Evolutionary conservation across 1,139 yeast genomes (phyloP).

Genomic region (Schwanniomyces etchellsii): DNA sequence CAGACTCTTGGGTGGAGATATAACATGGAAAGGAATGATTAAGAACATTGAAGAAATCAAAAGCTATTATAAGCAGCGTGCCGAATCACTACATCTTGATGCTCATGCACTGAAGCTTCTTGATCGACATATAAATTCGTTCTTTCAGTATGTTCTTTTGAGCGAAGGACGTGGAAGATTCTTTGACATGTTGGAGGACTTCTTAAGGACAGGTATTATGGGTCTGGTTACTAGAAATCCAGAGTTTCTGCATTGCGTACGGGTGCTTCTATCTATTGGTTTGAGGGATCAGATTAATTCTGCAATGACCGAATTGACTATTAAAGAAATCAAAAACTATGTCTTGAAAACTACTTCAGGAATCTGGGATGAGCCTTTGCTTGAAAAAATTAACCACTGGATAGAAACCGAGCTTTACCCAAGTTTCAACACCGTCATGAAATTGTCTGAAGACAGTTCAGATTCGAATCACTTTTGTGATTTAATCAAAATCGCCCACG

Average conservation of each 20-base stretch:
- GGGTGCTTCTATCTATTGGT: constrained; percentile 18
- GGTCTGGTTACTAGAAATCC: neutral
- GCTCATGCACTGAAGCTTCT: constrained; percentile 16
- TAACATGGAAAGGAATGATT: constrained; percentile 9
- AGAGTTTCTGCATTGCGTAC: constrained; percentile 3
- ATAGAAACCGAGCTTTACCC: constrained; percentile 35
- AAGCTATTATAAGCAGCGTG: constrained; percentile 10
- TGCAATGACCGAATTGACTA: constrained; percentile 36
- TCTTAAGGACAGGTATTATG: constrained; percentile 1
- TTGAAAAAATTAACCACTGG: constrained; percentile 32
- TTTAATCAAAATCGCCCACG: constrained; percentile 35
- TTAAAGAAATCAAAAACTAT: constrained; percentile 31
- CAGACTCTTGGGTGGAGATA: constrained; percentile 1
- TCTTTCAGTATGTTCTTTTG: constrained; percentile 15
- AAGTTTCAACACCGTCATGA: constrained; percentile 23
- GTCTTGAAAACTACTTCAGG: constrained; percentile 29
- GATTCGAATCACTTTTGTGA: constrained; percentile 19
- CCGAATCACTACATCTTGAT: constrained; percentile 16
- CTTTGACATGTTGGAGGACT: neutral
- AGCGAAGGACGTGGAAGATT: constrained; percentile 5
- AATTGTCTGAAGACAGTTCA: constrained; percentile 11
- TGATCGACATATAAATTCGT: constrained; percentile 20
- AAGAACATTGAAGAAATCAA: constrained; percentile 10
- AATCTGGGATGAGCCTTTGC: constrained; percentile 38
- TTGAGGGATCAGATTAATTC: constrained; percentile 29